Percentiles rank a stretch among this genome's conserved stretches.
These are phyloP conservation scores for Fusarium aywerte DNA, from an alignment of 2,329 filamentous ascomycete genomes.

Conservation along the genomic window DNA sequence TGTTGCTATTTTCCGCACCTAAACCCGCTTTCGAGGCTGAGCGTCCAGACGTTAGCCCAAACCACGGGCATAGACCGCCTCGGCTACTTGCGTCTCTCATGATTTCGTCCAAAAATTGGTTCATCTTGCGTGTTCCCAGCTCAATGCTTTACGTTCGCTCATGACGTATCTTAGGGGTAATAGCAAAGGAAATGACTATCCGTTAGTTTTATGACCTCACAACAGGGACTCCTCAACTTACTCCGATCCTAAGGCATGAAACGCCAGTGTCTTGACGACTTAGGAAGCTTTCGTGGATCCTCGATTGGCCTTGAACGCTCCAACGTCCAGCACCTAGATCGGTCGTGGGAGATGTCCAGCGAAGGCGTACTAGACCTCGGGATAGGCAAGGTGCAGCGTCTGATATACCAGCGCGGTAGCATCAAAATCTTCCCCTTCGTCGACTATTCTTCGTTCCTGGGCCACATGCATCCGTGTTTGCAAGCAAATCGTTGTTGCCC, in stretches of 20 bases:
- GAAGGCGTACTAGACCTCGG: conserved; percentile 45
- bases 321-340: conserved; percentile 41
- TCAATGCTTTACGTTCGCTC: not conserved
- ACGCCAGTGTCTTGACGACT: not conserved
- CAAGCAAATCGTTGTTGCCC: conserved; percentile 47
- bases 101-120: not conserved
- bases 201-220: not conserved
- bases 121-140: not conserved
- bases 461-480: conserved; percentile 45
- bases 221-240: not conserved
- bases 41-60: conserved; percentile 1
- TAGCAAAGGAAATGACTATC: not conserved
- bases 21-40: conserved; percentile 13
- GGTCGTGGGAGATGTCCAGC: conserved; percentile 49
- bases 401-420: conserved; percentile 46
- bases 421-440: conserved; percentile 40
- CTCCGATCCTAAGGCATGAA: not conserved
- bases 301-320: conserved; percentile 6
- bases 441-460: conserved; percentile 13
- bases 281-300: not conserved
- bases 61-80: conserved; percentile 10
- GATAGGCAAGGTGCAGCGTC: conserved; percentile 47
- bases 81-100: conserved; percentile 20
- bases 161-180: not conserved
- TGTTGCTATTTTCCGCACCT: conserved; percentile 4